Conservation (phyloP, 2,329 filamentous ascomycete species). For the Botrytis elliptica region DNA sequence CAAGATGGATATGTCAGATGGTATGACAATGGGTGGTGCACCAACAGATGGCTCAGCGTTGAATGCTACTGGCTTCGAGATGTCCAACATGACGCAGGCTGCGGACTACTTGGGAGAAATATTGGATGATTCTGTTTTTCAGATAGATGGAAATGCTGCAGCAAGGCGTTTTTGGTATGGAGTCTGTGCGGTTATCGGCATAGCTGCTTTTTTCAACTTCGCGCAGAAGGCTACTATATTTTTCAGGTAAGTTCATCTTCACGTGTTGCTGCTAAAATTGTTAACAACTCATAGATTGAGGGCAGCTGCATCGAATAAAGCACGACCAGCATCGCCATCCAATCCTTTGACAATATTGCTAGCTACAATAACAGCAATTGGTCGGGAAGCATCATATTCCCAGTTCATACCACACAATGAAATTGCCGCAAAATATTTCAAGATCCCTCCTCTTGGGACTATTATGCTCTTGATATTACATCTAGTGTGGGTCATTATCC, state of each 20-base stretch:
- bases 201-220: conserved; percentile 39
- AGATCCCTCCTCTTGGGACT: conserved; percentile 39
- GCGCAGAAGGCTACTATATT: conserved; percentile 31
- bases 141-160: conserved; percentile 40
- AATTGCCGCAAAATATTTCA: conserved; percentile 22
- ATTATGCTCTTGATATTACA: conserved; percentile 42
- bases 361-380: conserved; percentile 39
- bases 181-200: conserved; percentile 39
- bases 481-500: conserved; percentile 41
- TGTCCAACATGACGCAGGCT: conserved; percentile 42
- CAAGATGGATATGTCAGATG: conserved; percentile 27
- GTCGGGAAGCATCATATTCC: conserved; percentile 40
- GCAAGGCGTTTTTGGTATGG: conserved; percentile 44
- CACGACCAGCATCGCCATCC: conserved; percentile 37
- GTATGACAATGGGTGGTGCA: conserved; percentile 31
- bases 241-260: conserved; percentile 30
- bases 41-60: conserved; percentile 31
- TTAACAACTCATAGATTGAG: conserved; percentile 34
- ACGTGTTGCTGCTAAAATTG: background rate
- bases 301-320: conserved; percentile 38
- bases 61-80: conserved; percentile 40
- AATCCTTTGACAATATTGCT: conserved; percentile 32
- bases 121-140: conserved; percentile 41
- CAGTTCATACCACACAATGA: conserved; percentile 35
- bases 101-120: conserved; percentile 40